Conservation (phyloP, 1,284 basidiomycete genomes). For the Leccinum subrobustum region DNA sequence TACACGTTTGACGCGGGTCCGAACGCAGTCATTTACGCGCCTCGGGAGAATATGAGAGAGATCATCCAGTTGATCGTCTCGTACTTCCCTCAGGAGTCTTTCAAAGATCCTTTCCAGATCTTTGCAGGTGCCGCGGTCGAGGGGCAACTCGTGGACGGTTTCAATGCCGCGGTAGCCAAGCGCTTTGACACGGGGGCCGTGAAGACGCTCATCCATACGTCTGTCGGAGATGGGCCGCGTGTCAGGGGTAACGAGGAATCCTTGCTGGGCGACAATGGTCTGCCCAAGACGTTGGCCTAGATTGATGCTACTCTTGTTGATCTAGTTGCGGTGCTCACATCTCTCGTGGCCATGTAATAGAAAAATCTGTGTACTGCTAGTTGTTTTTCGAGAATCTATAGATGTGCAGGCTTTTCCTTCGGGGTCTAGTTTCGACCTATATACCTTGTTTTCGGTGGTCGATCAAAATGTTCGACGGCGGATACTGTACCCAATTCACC, state of each 20-base stretch:
- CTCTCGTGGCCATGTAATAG: conserved; percentile 3
- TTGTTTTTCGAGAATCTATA: not conserved
- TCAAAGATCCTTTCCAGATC: conserved; percentile 74
- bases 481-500: too few species aligned
- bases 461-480: not conserved
- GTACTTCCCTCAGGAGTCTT: conserved; percentile 83
- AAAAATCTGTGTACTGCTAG: not conserved
- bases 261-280: conserved; percentile 54
- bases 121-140: conserved; percentile 45
- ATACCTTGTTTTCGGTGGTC: not conserved
- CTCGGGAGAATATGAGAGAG: conserved; percentile 73
- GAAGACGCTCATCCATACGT: conserved; percentile 87
- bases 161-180: conserved; percentile 77
- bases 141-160: conserved; percentile 61
- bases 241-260: conserved; percentile 52
- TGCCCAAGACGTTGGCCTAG: conserved; percentile 45
- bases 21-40: conserved; percentile 96
- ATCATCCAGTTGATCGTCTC: conserved; percentile 73
- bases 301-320: not conserved
- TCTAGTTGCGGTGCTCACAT: not conserved
- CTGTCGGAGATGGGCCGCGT: conserved; percentile 89
- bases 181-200: conserved; percentile 75
- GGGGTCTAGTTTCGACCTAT: not conserved
- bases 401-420: not conserved
- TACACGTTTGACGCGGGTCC: conserved; percentile 99